Conservation (phyloP, 2,329 filamentous ascomycete genomes). For the Diaporthe caulivora region DNA sequence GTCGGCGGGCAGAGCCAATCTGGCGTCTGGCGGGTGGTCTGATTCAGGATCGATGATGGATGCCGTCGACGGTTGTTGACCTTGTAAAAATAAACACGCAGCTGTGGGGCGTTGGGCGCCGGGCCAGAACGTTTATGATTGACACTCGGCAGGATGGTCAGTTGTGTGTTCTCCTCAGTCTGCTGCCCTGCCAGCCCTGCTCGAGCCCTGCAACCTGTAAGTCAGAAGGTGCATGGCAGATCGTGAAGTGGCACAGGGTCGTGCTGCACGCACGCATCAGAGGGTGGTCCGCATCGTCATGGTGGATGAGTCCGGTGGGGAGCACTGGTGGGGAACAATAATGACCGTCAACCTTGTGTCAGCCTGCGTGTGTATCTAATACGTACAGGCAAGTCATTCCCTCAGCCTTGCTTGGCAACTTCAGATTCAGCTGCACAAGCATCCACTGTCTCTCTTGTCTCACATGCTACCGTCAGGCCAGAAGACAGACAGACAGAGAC, state of each 20-base stretch:
- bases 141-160: background rate
- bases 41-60: constrained; percentile 31
- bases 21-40: background rate
- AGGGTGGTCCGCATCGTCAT: constrained; percentile 21
- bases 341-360: constrained; percentile 16
- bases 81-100: constrained; percentile 31
- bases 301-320: constrained; percentile 5
- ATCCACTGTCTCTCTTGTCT: constrained; percentile 7
- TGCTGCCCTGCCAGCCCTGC: background rate
- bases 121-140: constrained; percentile 30
- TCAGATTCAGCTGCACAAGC: constrained; percentile 31
- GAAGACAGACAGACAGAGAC: background rate
- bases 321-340: background rate
- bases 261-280: constrained; percentile 29
- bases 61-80: background rate
- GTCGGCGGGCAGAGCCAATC: constrained; percentile 5
- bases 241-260: constrained; percentile 25
- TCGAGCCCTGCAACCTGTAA: background rate
- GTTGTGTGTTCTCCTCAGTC: constrained; percentile 8
- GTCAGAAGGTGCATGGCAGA: constrained; percentile 3
- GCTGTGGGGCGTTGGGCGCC: constrained; percentile 25
- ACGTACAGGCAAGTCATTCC: background rate
- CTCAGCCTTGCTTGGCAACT: constrained; percentile 35
- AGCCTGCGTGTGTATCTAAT: too few species aligned
- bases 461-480: constrained; percentile 10